Evolutionary conservation across 108 stramenopile species (phyloP), one percentile per base, ranked within the genome.

Genomic region (Cylindrotheca closterium): DNA sequence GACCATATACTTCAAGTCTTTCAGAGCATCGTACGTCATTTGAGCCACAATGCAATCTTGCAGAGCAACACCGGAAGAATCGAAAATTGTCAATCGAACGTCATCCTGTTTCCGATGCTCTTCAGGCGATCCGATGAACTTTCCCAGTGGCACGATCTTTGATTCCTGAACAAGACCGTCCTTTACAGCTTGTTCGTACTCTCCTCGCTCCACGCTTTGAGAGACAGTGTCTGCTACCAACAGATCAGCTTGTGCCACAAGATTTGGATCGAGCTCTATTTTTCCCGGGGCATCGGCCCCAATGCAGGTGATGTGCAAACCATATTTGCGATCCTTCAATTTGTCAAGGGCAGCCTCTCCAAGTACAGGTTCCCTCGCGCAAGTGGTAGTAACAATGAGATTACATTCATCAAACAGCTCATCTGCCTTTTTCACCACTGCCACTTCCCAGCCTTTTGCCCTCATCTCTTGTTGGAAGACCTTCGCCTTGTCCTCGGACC

Each of bases 231-330:
- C 88, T n/a, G 85, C 85, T 1, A 84, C 79, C 24, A 86, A 66
- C 50, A 83, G 49, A 37, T 84, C 73, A 17, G 88, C 85, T 21
- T 28, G 27, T 2, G 62, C 76, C 12, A 86, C 67, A 19, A 89
- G 52, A 1, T 54, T 48, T 1, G 74, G 77, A 53, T 64, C 52
- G 15, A 89, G 58, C 69, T 89, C 88, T 10, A 47, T 30, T 53
- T 89, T 89, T 24, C 88, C 88, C 1, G 83, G 82, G 28, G 85
- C 79, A 67, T 89, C 88, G 18, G 85, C 56, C 0, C 88, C 88
- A 31, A 89, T 82, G 75, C 83, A 82, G 27, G 79, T 81, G 32
- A 89, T 86, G 47, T 80, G 83, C 19, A 74, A 59, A 28, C 60
- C 65, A n/a, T 51, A 34, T 52, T 71, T 70, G 27, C 46, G 55